Percentiles rank a stretch among this genome's conserved stretches.
These are phyloP conservation scores for Meredithiella fracta DNA, from an alignment of 2,329 filamentous ascomycete species.

Conservation along the genomic window DNA sequence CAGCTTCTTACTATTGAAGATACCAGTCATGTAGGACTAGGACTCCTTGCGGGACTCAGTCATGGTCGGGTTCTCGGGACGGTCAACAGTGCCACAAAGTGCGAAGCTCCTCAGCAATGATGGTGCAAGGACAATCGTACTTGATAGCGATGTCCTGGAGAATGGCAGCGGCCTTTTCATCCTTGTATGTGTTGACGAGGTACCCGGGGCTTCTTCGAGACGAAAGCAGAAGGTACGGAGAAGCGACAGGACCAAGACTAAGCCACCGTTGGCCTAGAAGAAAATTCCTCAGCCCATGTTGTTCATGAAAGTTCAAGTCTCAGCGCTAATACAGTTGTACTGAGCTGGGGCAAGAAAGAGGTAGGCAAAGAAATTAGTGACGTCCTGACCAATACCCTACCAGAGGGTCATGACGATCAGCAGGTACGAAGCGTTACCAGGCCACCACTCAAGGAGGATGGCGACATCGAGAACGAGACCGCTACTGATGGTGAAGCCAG, in stretches of 20 bases:
- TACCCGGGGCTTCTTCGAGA: conserved; percentile 32
- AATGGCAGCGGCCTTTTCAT: conserved; percentile 30
- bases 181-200: conserved; percentile 27
- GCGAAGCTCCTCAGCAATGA: conserved; percentile 25
- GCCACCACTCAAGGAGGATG: conserved; percentile 36
- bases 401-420: conserved; percentile 30
- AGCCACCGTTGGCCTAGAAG: conserved; percentile 27
- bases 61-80: conserved; percentile 16
- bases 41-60: conserved; percentile 20
- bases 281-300: conserved; percentile 38
- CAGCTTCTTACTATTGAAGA: conserved; percentile 46
- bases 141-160: conserved; percentile 30
- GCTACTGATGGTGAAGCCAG: conserved; percentile 29
- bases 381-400: conserved; percentile 36
- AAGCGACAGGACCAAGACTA: conserved; percentile 28
- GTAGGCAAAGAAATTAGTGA: conserved; percentile 30
- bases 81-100: conserved; percentile 27
- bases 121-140: conserved; percentile 22
- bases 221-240: conserved; percentile 30
- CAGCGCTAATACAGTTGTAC: conserved; percentile 24
- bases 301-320: conserved; percentile 23
- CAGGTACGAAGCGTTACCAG: conserved; percentile 30
- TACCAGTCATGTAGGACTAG: conserved; percentile 41
- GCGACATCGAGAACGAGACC: conserved; percentile 36
- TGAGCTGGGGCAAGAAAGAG: conserved; percentile 26